These are phyloP conservation scores for Neurospora sp. DNA, from an alignment of 495 filamentous ascomycete genomes.

Conservation along the genomic window DNA sequence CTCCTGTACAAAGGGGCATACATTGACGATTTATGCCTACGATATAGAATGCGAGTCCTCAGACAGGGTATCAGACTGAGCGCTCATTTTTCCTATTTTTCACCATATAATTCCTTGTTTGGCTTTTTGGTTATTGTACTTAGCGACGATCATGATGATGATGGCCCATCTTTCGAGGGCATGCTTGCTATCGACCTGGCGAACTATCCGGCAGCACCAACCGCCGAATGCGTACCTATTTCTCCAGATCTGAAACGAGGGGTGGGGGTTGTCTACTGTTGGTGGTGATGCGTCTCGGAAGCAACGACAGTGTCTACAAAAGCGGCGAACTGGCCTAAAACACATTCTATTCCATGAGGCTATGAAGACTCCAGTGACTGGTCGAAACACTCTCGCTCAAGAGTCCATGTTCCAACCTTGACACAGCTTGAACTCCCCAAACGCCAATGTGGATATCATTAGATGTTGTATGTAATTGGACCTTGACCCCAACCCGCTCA, in stretches of 20 bases:
- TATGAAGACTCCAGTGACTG: neutral
- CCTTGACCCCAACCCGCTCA: neutral
- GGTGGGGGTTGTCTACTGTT: neutral
- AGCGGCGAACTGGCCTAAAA: neutral
- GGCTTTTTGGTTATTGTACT: neutral
- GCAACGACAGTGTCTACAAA: neutral
- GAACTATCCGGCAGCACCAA: neutral
- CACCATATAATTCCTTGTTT: neutral
- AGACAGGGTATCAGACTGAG: neutral
- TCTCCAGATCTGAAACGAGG: neutral
- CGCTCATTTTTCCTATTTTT: neutral
- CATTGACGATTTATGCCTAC: neutral
- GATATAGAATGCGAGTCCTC: neutral
- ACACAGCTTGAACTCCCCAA: neutral
- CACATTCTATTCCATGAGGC: neutral
- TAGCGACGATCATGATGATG: neutral
- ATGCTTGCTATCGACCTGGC: neutral
- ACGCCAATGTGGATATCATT: neutral
- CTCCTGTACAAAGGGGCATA: neutral
- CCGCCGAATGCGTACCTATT: neutral
- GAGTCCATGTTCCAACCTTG: neutral
- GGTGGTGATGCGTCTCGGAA: neutral
- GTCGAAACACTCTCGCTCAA: neutral
- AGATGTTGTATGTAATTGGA: neutral
- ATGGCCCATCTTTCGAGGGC: neutral